A percentile compares a stretch with the other conserved stretches of the same genome.
phyloP scores from a whole-genome alignment of 768 basidiomycete species.

The Amanita rubescens region DNA sequence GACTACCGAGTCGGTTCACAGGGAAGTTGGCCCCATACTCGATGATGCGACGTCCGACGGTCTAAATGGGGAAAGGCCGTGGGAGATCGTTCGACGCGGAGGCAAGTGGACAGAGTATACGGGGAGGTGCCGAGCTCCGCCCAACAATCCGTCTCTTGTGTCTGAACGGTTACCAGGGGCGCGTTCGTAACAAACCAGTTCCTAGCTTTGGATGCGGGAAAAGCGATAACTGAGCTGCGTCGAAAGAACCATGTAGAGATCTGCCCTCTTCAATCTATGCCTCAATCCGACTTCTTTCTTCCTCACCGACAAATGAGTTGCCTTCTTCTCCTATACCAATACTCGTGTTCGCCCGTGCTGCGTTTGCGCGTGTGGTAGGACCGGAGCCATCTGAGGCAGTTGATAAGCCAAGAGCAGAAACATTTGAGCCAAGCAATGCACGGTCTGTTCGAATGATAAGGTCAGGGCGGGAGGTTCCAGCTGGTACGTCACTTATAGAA shows the following conservation, averaged over 20 bases:
- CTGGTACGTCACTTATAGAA: slow-evolving; percentile 2
- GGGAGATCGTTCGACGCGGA: too few relatives aligned
- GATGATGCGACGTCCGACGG: too few relatives aligned
- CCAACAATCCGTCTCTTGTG: too few relatives aligned
- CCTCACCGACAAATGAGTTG: slow-evolving; percentile 39
- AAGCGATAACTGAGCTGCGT: not conserved
- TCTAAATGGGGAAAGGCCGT: too few relatives aligned
- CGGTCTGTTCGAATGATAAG: slow-evolving; percentile 46
- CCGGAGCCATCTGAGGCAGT: not conserved
- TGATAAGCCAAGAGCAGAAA: not conserved
- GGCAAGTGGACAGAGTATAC: too few relatives aligned
- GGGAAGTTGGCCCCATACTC: too few relatives aligned
- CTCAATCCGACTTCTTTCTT: slow-evolving; percentile 56
- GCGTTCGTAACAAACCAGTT: too few relatives aligned
- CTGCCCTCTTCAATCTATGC: slow-evolving; percentile 62
- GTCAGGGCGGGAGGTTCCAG: slow-evolving; percentile 21
- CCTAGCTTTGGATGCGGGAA: slow-evolving; percentile 3
- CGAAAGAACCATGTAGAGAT: slow-evolving; percentile 26
- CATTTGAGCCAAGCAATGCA: slow-evolving; percentile 41
- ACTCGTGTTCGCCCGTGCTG: too few relatives aligned
- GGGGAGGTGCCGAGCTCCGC: too few relatives aligned
- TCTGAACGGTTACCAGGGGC: too few relatives aligned
- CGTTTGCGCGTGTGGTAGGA: not conserved
- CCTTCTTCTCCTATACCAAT: not conserved
- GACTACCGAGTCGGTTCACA: too few relatives aligned